Percentiles rank a stretch among this genome's conserved stretches.
Evolutionary conservation across 352 stramenopile genomes (phyloP).

Genomic region (Globisporangium perplexum): DNA sequence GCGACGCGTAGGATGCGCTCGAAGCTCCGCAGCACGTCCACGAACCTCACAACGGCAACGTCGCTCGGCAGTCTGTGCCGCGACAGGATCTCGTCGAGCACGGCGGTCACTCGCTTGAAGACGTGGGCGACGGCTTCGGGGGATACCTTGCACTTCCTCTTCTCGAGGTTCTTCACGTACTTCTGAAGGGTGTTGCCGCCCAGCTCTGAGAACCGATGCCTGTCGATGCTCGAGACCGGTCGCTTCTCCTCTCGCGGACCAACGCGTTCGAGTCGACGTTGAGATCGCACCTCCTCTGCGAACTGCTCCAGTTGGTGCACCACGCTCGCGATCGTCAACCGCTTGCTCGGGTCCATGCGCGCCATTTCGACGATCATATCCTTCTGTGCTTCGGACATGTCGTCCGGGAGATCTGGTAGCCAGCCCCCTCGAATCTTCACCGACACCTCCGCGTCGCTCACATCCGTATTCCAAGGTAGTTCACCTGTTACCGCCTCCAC

Average conservation of each 20-base stretch:
- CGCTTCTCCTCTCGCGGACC: neutral
- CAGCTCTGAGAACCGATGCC: neutral
- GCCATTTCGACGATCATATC: neutral
- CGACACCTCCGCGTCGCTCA: neutral
- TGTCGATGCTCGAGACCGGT: neutral
- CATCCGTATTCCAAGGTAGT: neutral
- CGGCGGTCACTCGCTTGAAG: neutral
- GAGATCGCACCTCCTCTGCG: neutral
- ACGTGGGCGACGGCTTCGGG: neutral
- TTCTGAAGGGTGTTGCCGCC: neutral
- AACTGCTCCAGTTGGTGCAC: neutral
- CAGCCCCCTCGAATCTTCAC: neutral
- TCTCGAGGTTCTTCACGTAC: neutral
- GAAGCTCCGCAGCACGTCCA: conserved; percentile 6
- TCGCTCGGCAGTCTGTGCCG: neutral
- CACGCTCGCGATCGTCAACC: neutral
- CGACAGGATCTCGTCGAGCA: neutral
- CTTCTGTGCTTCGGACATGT: neutral
- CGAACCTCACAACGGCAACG: conserved; percentile 2
- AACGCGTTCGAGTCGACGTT: neutral
- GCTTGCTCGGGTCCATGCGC: neutral
- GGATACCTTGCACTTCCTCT: neutral
- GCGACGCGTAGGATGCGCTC: neutral
- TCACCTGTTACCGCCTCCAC: conserved; percentile 2
- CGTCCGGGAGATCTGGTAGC: neutral